Percentiles rank a stretch among this genome's conserved stretches.
Conservation (phyloP, 1,284 basidiomycete species). For the Xerocomus minutiporus region DNA sequence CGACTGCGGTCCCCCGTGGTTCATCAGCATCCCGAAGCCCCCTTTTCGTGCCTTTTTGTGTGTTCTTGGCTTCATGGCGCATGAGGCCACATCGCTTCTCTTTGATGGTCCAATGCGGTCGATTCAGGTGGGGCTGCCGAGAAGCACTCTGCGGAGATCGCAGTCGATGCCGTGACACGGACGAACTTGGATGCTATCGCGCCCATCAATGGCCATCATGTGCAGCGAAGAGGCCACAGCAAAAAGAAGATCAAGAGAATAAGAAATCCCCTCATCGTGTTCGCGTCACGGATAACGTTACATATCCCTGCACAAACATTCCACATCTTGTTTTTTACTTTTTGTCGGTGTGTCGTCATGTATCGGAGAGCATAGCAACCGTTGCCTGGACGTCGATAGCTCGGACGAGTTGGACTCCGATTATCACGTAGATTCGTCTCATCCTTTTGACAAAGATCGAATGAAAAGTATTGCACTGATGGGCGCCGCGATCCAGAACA, state of each 20-base stretch:
- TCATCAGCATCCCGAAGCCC: neutral
- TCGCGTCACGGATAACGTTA: too few species aligned
- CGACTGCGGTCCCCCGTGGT: neutral
- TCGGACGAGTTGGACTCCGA: too few species aligned
- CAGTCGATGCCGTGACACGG: constrained; percentile 1
- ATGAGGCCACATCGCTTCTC: neutral
- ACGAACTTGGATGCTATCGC: neutral
- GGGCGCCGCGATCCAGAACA: too few species aligned
- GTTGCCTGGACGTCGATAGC: neutral
- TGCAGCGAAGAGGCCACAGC: neutral
- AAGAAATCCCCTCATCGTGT: neutral
- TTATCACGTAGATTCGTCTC: too few species aligned
- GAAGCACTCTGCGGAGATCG: neutral
- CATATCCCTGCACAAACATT: neutral
- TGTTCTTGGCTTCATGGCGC: too few species aligned
- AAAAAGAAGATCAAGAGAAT: neutral
- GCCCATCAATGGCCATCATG: neutral
- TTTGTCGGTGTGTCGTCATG: neutral
- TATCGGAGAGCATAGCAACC: neutral
- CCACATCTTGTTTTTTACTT: neutral
- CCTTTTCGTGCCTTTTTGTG: neutral
- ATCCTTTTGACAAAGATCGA: too few species aligned
- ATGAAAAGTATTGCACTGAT: too few species aligned
- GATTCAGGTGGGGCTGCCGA: neutral
- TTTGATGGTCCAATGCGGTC: neutral